These are phyloP conservation scores for Taiozyma sp. DNA, from an alignment of 1,139 yeast species.

Conservation along the genomic window DNA sequence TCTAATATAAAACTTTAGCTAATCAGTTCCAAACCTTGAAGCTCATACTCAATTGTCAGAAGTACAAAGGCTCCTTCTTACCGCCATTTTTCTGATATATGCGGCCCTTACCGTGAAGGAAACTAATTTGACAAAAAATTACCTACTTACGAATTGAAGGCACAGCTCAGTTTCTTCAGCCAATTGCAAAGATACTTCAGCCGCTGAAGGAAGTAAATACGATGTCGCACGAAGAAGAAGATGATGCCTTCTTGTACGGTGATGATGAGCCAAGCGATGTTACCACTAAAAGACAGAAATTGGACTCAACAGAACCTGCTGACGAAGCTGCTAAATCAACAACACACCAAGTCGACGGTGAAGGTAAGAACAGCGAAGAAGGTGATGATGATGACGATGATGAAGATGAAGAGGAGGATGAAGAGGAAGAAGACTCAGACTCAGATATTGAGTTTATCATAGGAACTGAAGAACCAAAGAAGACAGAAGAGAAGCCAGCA, in stretches of 20 bases:
- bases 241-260: conserved; percentile 82
- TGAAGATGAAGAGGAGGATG: conserved; percentile 33
- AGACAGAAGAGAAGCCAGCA: conserved; percentile 11
- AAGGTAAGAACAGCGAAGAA: conserved; percentile 27
- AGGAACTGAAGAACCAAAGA: conserved; percentile 37
- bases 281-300: conserved; percentile 7
- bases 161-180: background rate
- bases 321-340: conserved; percentile 17
- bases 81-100: too few relatives aligned
- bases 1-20: too few relatives aligned
- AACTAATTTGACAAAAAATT: background rate
- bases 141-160: background rate
- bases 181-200: background rate
- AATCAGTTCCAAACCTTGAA: too few relatives aligned
- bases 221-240: conserved; percentile 46
- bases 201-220: background rate
- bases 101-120: background rate
- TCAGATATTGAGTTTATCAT: conserved; percentile 62
- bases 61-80: too few relatives aligned
- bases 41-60: too few relatives aligned
- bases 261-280: conserved; percentile 36
- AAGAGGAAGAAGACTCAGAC: conserved; percentile 42
- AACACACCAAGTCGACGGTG: conserved; percentile 24
- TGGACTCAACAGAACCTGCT: conserved; percentile 8
- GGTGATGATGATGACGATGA: conserved; percentile 28